These are phyloP conservation scores for Collybiopsis confluens DNA, from an alignment of 768 basidiomycete species.

Conservation along the genomic window DNA sequence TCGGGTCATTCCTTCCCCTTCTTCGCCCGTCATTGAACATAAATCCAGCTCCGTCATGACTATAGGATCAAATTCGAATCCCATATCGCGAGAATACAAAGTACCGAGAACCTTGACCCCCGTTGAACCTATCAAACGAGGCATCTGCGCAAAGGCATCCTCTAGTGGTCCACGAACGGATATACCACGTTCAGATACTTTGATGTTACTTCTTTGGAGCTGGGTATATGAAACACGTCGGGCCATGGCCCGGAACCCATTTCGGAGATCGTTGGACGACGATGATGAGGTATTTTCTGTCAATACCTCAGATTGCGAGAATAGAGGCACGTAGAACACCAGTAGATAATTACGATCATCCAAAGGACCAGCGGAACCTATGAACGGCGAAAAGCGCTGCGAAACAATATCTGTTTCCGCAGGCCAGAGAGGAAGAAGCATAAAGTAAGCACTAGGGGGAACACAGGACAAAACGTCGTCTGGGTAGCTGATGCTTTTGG, in stretches of 20 bases:
- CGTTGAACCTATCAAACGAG: neutral
- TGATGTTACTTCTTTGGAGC: too few relatives aligned
- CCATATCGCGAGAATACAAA: constrained; percentile 37
- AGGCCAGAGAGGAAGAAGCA: constrained; percentile 8
- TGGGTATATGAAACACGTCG: constrained; percentile 48
- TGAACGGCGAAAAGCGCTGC: neutral
- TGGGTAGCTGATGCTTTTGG: neutral
- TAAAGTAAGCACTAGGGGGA: constrained; percentile 1
- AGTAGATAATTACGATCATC: neutral
- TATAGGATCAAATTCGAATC: constrained; percentile 51
- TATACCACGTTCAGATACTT: constrained; percentile 42
- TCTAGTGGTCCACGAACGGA: constrained; percentile 34
- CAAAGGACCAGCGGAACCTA: neutral
- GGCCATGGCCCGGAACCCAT: constrained; percentile 46
- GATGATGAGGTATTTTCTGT: neutral
- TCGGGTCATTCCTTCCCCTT: neutral
- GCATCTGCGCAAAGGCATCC: constrained; percentile 22
- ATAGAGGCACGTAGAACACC: constrained; percentile 1
- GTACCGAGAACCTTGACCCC: constrained; percentile 31
- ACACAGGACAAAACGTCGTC: constrained; percentile 1
- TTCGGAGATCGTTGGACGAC: neutral
- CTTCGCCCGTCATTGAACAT: constrained; percentile 19
- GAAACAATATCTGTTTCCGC: constrained; percentile 6
- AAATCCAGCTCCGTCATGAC: constrained; percentile 53
- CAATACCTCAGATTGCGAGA: neutral